Base-by-base conservation (phyloP, 2,329 filamentous ascomycete species). In the Mollisia scopiformis region DNA sequence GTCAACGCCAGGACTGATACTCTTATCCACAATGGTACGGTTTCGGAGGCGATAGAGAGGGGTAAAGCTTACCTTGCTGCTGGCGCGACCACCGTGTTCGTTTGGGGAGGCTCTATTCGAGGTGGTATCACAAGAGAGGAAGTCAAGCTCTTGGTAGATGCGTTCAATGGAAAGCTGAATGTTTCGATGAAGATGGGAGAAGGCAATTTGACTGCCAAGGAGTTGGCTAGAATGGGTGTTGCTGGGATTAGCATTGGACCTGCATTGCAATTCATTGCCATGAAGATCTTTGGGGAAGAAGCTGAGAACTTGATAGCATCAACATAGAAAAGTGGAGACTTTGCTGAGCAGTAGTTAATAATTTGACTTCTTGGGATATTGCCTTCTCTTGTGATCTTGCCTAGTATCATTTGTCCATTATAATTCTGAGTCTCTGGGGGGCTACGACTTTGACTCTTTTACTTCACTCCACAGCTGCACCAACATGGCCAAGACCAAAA, bases 1-100 rank as follows among this genome's bases (percentile, higher is more conserved):
- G 67, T 87, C 57, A 88, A 82, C 72, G 86, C 85, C 3, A 75
- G 86, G 4, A 84, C 81, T 21, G 86, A 88, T 73, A 75, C 83
- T 5, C 75, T 86, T 8, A 66, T 64, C 1, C 37, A 49, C 19
- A 43, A 51, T 4, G 54, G 39, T 33, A 49, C 47, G 51, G 58
- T 64, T 0, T 65, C 62, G 4, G 67, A 86, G 51, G 83, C 80
- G 1, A 75, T 88, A 49, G 69, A 73, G 51, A 76, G 86, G 0
- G 86, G 84, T 0, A 81, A 79, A 59, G 80, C 79, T n/a, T 88
- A 83, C 68, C 74, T 88, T 2, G 79, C 76, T 0, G 84, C 84
- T 2, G 86, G 85, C 0, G 86, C 85, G 0, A 82, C 79, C 13
- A 86, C 82, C 0, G 78, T 85, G 0, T 88, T 87, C 73, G 83